Percentiles rank a stretch among this genome's conserved stretches.
Conservation (phyloP, 2,329 filamentous ascomycete genomes). For the Spiromastix sp. region DNA sequence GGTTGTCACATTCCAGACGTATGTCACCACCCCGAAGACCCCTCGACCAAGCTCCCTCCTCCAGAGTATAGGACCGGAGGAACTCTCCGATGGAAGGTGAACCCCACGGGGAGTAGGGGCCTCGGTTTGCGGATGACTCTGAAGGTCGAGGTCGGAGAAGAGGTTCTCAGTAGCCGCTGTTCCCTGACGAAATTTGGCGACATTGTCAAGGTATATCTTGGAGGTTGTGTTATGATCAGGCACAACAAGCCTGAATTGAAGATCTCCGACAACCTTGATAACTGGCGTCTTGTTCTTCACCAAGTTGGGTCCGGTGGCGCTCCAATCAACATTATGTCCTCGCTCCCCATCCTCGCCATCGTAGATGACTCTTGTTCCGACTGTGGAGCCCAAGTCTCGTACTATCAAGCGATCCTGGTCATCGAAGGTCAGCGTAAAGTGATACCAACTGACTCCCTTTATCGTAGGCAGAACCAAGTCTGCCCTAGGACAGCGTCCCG, state of each 20-base stretch:
- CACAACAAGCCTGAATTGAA: background rate
- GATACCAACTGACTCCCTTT: background rate
- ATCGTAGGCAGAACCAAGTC: background rate
- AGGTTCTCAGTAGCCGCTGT: background rate
- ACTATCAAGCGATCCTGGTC: conserved; percentile 2
- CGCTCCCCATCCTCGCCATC: background rate
- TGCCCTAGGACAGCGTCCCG: background rate
- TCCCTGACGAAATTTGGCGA: background rate
- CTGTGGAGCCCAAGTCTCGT: background rate
- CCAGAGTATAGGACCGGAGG: background rate
- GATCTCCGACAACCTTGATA: background rate
- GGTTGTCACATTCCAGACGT: conserved; percentile 1
- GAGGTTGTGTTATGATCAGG: background rate
- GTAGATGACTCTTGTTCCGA: conserved; percentile 1
- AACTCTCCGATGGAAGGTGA: background rate
- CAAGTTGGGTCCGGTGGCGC: background rate
- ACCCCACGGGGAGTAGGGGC: background rate
- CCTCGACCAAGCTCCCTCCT: background rate
- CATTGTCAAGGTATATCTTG: background rate
- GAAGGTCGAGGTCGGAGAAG: background rate
- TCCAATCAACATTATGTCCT: background rate
- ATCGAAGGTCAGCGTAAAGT: conserved; percentile 1
- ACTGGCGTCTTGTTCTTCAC: no score
- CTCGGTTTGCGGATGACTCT: background rate
- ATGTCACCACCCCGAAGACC: background rate